Conservation (phyloP, 1,139 yeast genomes). For the Eremothecium cymbalariae region DNA sequence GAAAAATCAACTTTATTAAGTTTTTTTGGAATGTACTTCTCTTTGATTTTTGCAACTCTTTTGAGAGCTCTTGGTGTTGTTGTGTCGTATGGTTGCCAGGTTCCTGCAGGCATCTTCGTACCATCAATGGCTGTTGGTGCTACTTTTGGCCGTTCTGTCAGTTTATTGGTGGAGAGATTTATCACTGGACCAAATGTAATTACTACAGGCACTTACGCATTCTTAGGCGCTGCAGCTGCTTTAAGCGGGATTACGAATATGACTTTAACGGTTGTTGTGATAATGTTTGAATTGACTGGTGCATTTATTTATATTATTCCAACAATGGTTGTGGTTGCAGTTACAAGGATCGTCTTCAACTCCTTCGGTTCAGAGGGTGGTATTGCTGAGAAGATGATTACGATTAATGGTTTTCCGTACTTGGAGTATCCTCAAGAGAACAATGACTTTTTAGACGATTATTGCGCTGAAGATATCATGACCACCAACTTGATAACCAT, state of each 20-base stretch:
- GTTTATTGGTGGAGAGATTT: conserved; percentile 47
- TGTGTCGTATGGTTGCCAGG: conserved; percentile 82
- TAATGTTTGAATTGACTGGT: conserved; percentile 94
- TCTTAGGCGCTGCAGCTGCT: conserved; percentile 96
- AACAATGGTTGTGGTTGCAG: conserved; percentile 90
- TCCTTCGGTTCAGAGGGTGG: conserved; percentile 68
- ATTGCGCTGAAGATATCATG: conserved; percentile 61
- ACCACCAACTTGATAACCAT: conserved; percentile 44
- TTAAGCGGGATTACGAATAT: conserved; percentile 88
- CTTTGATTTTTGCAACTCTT: conserved; percentile 63
- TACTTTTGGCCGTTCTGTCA: conserved; percentile 80
- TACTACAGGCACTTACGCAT: conserved; percentile 90
- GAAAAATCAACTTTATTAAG: conserved; percentile 28
- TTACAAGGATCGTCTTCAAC: conserved; percentile 73
- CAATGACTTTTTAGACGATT: conserved; percentile 41
- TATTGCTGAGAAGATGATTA: conserved; percentile 91
- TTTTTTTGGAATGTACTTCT: conserved; percentile 33
- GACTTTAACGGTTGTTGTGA: conserved; percentile 86
- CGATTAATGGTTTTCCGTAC: conserved; percentile 79
- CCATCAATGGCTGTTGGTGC: conserved; percentile 98
- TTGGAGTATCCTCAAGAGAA: conserved; percentile 62
- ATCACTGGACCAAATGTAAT: conserved; percentile 46
- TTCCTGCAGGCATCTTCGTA: conserved; percentile 93
- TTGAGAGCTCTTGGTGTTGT: conserved; percentile 66
- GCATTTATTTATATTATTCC: conserved; percentile 86